Percentiles rank a stretch among this genome's conserved stretches.
phyloP scores from a whole-genome alignment of 2,329 filamentous ascomycete species.

The Ascochyta fabae region DNA sequence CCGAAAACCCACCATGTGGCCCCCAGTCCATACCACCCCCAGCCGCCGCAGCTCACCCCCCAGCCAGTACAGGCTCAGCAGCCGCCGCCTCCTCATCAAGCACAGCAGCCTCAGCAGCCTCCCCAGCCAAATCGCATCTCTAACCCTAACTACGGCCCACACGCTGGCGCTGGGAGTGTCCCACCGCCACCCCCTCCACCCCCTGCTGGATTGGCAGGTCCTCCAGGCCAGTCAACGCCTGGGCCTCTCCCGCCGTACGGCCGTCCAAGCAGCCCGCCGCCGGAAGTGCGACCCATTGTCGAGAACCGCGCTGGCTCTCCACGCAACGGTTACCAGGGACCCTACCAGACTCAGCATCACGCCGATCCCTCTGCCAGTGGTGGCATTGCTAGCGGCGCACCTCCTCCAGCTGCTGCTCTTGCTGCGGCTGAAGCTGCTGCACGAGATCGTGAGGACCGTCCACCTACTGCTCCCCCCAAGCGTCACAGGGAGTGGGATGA shows the following conservation, averaged over 20 bases:
- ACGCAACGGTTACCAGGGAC: slow-evolving; percentile 83
- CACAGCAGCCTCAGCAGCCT: slow-evolving; percentile 33
- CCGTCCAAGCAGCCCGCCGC: slow-evolving; percentile 76
- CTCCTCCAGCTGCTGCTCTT: slow-evolving; percentile 68
- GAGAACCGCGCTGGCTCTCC: slow-evolving; percentile 92
- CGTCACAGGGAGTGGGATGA: slow-evolving; percentile 93
- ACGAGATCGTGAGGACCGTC: slow-evolving; percentile 73
- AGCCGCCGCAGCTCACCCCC: slow-evolving; percentile 55
- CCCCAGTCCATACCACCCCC: slow-evolving; percentile 58
- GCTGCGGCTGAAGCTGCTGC: slow-evolving; percentile 72
- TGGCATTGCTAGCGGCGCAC: slow-evolving; percentile 72
- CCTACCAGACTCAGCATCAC: slow-evolving; percentile 70
- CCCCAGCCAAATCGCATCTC: slow-evolving; percentile 55
- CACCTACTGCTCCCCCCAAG: slow-evolving; percentile 77
- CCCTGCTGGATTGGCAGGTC: slow-evolving; percentile 60
- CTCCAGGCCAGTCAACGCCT: slow-evolving; percentile 58
- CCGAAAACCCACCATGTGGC: slow-evolving; percentile 63
- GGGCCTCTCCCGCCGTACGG: slow-evolving; percentile 70
- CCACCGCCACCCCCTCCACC: slow-evolving; percentile 66
- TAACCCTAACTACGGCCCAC: slow-evolving; percentile 56
- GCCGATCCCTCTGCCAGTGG: slow-evolving; percentile 65
- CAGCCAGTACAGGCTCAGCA: slow-evolving; percentile 59
- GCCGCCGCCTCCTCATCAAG: slow-evolving; percentile 43
- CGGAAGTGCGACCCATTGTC: slow-evolving; percentile 80
- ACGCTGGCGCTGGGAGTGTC: slow-evolving; percentile 47